Evolutionary conservation across 768 basidiomycete genomes (phyloP).

Genomic region (Rhodotorula diobovata): DNA sequence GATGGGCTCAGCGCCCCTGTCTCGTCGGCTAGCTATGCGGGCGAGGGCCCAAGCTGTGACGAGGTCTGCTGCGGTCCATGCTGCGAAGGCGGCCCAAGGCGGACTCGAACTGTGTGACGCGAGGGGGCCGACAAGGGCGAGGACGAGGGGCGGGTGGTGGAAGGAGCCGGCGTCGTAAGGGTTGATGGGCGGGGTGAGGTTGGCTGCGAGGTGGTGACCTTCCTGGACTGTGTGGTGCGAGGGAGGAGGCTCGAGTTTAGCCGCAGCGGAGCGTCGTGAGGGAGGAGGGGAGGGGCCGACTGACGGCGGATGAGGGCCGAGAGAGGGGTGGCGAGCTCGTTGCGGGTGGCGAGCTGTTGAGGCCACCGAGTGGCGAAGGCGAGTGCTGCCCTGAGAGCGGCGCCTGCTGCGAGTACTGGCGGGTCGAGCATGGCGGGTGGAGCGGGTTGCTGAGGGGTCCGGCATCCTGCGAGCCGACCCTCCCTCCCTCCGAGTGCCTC

Average conservation of each 20-base stretch:
- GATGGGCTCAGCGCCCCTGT: slow-evolving; percentile 51
- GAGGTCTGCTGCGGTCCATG: slow-evolving; percentile 70
- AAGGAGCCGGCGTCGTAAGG: slow-evolving; percentile 17
- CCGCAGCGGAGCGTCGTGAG: neutral
- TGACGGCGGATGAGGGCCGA: slow-evolving; percentile 54
- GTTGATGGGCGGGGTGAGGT: slow-evolving; percentile 8
- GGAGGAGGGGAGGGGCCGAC: slow-evolving; percentile 51
- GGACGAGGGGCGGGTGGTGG: slow-evolving; percentile 59
- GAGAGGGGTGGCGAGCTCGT: slow-evolving; percentile 73
- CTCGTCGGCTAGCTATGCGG: slow-evolving; percentile 57
- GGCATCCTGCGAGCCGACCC: neutral
- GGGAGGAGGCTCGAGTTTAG: no score
- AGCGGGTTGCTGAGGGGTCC: no score
- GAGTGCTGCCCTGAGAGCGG: slow-evolving; percentile 50
- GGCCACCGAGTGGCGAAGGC: slow-evolving; percentile 54
- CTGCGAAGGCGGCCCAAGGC: slow-evolving; percentile 49
- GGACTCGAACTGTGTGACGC: slow-evolving; percentile 29
- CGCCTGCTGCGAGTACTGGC: neutral
- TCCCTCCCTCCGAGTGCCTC: neutral
- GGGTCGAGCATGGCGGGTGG: neutral
- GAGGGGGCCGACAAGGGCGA: slow-evolving; percentile 70
- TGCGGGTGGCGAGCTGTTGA: slow-evolving; percentile 60
- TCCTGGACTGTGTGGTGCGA: slow-evolving; percentile 64
- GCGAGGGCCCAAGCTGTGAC: slow-evolving; percentile 65
- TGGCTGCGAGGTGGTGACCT: slow-evolving; percentile 69